Base-by-base conservation (phyloP, 495 filamentous ascomycete genomes). In the Polyplosphaeria fusca region DNA sequence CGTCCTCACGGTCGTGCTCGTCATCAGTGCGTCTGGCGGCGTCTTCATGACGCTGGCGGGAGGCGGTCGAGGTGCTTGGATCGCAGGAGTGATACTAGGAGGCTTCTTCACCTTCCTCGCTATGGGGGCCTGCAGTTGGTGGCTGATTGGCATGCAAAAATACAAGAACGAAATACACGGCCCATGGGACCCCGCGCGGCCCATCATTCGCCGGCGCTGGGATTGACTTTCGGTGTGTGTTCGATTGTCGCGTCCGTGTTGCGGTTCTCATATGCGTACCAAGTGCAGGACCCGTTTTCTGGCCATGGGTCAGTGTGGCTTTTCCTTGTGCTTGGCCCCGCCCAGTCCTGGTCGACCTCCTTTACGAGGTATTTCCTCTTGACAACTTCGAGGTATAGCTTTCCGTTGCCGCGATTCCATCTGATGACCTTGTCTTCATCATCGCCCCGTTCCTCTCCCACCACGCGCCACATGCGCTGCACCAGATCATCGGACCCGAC, bases 111-210 rank as follows among this genome's bases (percentile, higher is more conserved):
- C 85, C 2, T 80, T 82, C 2, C 61, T 95, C 26, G 85, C 82
- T 1, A 95, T 96, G 88, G 93, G 92, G 2, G 86, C 88, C 38
- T 96, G 91, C 68, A 92, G 87, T 63, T 96, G 90, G 92, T 97
- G 94, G 94, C 74, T 98, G 53, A 97, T 98, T 67, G 87, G 88
- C 42, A 71, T 98, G 70, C 93, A 98, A 73, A 91, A 92, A 75
- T 98, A 96, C 71, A 98, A 98, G 79, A 97, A 97, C 72, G 93
- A 96, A 69, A 96, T 98, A 52, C 88, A 89, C 66, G 93, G 93
- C 26, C 93, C 93, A 2, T 98, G 93, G 93, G 93, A 98, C 77
- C 91, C 94, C 16, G 93, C 93, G 2, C 77, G 92, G 65, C 93
- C 93, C 5, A 85, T 97, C 27, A 79, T 84, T 49, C 70, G 81